Percentiles rank a stretch among this genome's conserved stretches.
Evolutionary conservation across 2,329 filamentous ascomycete genomes (phyloP).

Genomic region (Nemania sp.): DNA sequence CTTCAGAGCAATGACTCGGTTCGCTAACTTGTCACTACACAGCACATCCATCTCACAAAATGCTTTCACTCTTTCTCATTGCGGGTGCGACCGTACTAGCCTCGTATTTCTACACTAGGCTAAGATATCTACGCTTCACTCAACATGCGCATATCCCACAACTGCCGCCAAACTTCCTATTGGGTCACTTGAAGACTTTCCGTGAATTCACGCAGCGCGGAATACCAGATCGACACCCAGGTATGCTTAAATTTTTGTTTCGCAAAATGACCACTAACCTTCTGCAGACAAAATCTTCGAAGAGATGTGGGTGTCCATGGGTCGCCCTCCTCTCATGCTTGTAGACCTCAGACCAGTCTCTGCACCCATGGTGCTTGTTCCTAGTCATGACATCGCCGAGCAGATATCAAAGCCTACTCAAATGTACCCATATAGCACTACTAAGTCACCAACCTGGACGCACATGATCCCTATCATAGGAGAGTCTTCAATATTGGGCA

Average conservation of each 20-base stretch:
- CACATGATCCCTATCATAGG: constrained; percentile 41
- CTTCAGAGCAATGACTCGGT: too few relatives aligned
- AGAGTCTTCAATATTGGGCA: constrained; percentile 35
- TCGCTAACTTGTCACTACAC: too few relatives aligned
- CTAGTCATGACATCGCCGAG: constrained; percentile 40
- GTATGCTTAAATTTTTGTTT: constrained; percentile 12
- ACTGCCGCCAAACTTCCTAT: constrained; percentile 33
- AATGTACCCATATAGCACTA: constrained; percentile 36
- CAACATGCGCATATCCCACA: constrained; percentile 41
- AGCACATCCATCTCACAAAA: too few relatives aligned
- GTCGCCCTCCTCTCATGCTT: constrained; percentile 41
- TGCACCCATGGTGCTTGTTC: constrained; percentile 38
- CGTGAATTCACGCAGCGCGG: constrained; percentile 53
- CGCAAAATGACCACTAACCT: constrained; percentile 1
- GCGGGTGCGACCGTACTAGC: constrained; percentile 24
- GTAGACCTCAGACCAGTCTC: constrained; percentile 41
- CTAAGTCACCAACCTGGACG: constrained; percentile 39
- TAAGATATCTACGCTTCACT: constrained; percentile 35
- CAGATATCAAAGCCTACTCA: constrained; percentile 41
- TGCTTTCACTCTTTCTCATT: constrained; percentile 32
- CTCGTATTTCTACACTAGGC: constrained; percentile 33
- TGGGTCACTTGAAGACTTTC: constrained; percentile 39
- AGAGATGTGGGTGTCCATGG: constrained; percentile 40
- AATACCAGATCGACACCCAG: constrained; percentile 37
- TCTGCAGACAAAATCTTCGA: constrained; percentile 39